Evolutionary conservation across 768 basidiomycete genomes (phyloP).

Genomic region (Hortiboletus flavorubellus): DNA sequence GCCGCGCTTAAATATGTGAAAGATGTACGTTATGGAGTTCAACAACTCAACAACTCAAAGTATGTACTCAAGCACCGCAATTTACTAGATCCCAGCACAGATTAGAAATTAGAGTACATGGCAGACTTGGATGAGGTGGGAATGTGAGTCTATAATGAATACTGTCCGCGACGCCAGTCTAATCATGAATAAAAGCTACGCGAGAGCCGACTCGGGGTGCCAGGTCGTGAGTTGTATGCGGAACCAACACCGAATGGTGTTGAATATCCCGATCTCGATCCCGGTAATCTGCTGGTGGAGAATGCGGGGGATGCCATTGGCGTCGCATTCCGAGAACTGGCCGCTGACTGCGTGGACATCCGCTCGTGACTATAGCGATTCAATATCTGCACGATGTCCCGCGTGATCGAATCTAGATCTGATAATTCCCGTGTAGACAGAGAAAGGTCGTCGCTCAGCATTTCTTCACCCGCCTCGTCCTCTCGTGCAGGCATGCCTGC

Average conservation of each 20-base stretch:
- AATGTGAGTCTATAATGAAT: slow-evolving; percentile 12
- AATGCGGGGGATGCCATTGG: slow-evolving; percentile 54
- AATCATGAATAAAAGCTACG: slow-evolving; percentile 35
- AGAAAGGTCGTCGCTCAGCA: slow-evolving; percentile 41
- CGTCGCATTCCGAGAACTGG: slow-evolving; percentile 64
- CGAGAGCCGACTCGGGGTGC: slow-evolving; percentile 58
- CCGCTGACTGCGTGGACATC: slow-evolving; percentile 50
- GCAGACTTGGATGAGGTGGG: slow-evolving; percentile 1
- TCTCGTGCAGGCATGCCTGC: slow-evolving; percentile 37
- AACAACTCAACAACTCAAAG: background rate
- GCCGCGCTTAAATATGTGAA: slow-evolving; percentile 5
- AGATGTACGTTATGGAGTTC: background rate
- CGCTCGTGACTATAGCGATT: slow-evolving; percentile 70
- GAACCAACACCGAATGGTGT: slow-evolving; percentile 49
- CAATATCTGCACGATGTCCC: slow-evolving; percentile 69
- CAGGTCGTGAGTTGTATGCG: slow-evolving; percentile 53
- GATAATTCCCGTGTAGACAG: slow-evolving; percentile 66
- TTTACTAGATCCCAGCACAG: slow-evolving; percentile 5
- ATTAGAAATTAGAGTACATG: slow-evolving; percentile 22
- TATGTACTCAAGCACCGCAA: background rate
- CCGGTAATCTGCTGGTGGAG: slow-evolving; percentile 36
- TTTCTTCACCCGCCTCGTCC: slow-evolving; percentile 58
- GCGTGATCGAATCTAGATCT: slow-evolving; percentile 72
- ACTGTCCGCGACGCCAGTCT: slow-evolving; percentile 5
- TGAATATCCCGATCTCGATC: slow-evolving; percentile 55